Base-by-base conservation (phyloP, 306 rosid genomes). In the Malus fusca region DNA sequence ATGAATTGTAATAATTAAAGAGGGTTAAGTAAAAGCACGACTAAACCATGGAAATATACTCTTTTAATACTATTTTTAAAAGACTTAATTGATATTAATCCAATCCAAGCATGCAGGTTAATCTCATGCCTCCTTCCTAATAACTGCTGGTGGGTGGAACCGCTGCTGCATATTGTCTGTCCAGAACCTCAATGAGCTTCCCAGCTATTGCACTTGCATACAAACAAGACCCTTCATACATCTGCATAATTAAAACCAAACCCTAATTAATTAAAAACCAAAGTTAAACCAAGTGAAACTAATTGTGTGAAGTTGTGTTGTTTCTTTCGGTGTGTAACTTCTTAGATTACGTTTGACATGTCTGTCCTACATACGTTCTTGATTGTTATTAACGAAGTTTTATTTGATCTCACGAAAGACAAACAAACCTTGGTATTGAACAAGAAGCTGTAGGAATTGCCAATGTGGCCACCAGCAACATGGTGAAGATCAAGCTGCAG, bases 381-480 rank as follows among this genome's bases (percentile, higher is more conserved):
- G 55, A 48, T 46, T 17, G 18, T 46, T 46, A 0, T 46, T 14
- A 46, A 48, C 21, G 55, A 48, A 15, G 55, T 48, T 48, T 48
- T 1, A 15, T 13, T 46, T 46, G 53, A 46, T 46, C 18, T 46
- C 61, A 8, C 22, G 2, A 6, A n/a, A 3, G 43, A 68, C 35
- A 67, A 2, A 33, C 69, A 14, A 4, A 92, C 98, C 96, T 93
- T 93, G 85, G 85, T 82, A 82, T 85, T 91, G 93, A 93, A 88
- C 80, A 93, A 66, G 76, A 85, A 91, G 82, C 96, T 89, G 87
- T 75, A 89, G 79, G 86, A 89, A 76, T 91, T 91, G 0, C 98
- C 98, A 74, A 95, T 86, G 79, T 89, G 89, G 23, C 97, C 98
- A 30, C 98, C 97, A 52, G 96, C 91, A 78, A 87, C 92, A 83